These are phyloP conservation scores for Kwoniella sp. DNA, from an alignment of 768 basidiomycete species.

Conservation along the genomic window DNA sequence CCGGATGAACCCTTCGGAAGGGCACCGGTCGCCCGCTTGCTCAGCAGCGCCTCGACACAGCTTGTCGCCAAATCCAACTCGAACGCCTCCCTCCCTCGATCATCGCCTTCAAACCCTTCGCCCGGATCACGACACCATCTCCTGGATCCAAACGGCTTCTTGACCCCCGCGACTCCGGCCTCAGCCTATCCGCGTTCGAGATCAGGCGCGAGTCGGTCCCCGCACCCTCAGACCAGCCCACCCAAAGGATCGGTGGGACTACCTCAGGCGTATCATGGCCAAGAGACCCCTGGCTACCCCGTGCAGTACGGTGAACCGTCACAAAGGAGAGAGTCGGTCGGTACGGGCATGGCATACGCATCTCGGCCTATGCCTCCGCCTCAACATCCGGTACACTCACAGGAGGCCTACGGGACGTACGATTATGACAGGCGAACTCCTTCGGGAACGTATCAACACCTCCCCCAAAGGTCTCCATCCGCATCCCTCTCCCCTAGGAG, in stretches of 20 bases:
- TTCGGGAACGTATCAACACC: slow-evolving; percentile 7
- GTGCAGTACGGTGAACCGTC: slow-evolving; percentile 15
- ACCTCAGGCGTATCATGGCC: background rate
- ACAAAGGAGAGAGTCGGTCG: slow-evolving; percentile 1
- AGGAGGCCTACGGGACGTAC: slow-evolving; percentile 9
- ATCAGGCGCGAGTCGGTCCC: slow-evolving; percentile 22
- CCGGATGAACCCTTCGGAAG: slow-evolving; percentile 5
- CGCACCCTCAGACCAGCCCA: slow-evolving; percentile 18
- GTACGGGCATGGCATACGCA: too few species aligned
- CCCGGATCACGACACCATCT: slow-evolving; percentile 18
- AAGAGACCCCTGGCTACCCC: background rate
- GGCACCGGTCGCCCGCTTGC: slow-evolving; percentile 18
- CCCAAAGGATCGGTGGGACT: slow-evolving; percentile 1
- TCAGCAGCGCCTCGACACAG: slow-evolving; percentile 21
- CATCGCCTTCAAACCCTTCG: slow-evolving; percentile 21
- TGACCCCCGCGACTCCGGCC: slow-evolving; percentile 29
- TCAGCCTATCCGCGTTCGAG: slow-evolving; percentile 12
- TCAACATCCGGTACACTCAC: slow-evolving; percentile 11
- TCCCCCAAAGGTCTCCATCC: slow-evolving; percentile 36
- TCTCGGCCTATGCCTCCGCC: background rate
- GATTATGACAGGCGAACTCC: slow-evolving; percentile 23
- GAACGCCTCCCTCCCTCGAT: slow-evolving; percentile 22
- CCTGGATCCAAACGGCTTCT: slow-evolving; percentile 27
- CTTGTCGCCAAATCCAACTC: slow-evolving; percentile 29
- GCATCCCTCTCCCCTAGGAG: slow-evolving; percentile 39